A percentile compares a stretch with the other conserved stretches of the same genome.
Conservation (phyloP, 441 rosid genomes). For the Erodium trifolium region DNA sequence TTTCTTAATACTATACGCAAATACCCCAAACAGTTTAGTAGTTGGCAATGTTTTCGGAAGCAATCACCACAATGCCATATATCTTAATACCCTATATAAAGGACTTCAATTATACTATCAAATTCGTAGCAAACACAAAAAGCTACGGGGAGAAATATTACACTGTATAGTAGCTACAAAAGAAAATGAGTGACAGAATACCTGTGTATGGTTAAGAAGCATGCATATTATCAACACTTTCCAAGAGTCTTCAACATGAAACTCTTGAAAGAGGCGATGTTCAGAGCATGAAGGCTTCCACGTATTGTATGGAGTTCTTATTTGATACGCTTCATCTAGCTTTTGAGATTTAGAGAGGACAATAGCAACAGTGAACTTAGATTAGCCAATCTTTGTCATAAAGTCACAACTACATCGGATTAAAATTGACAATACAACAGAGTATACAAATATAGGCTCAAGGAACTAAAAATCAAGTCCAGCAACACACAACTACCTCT, state of each 20-base stretch:
- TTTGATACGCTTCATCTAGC: conserved; percentile 49
- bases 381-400: too few species aligned
- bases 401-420: too few species aligned
- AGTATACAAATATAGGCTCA: too few species aligned
- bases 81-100: too few species aligned
- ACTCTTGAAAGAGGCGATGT: conserved; percentile 39
- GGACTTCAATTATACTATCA: too few species aligned
- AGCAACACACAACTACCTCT: too few species aligned
- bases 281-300: conserved; percentile 62
- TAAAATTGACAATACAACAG: too few species aligned
- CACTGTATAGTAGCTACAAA: background rate
- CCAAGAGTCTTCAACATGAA: conserved; percentile 69
- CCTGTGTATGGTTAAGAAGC: conserved; percentile 67
- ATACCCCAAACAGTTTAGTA: background rate
- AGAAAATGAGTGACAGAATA: conserved; percentile 17
- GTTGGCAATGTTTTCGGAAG: background rate
- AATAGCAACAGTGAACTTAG: too few species aligned
- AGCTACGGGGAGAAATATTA: background rate
- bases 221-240: conserved; percentile 66
- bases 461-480: too few species aligned
- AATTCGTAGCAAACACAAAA: background rate
- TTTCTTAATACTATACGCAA: background rate
- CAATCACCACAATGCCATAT: too few species aligned
- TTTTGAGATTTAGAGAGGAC: conserved; percentile 28
- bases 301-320: conserved; percentile 36